Evolutionary conservation across 208 protist species (phyloP).

Genomic region (Crithidia bombi): DNA sequence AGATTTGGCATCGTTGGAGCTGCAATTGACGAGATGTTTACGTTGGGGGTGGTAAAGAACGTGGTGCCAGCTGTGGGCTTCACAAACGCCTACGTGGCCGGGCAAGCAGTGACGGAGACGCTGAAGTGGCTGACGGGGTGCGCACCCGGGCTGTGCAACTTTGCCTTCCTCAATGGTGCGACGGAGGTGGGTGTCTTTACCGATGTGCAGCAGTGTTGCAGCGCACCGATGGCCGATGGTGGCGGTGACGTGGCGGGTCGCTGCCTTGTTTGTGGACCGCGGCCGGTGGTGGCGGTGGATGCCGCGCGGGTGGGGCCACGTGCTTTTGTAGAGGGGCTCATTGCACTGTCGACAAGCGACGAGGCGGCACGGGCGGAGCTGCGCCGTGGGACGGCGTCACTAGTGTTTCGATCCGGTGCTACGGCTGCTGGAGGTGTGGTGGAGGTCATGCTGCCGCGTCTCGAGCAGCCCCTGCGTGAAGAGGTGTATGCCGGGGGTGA

Average conservation of each 20-base stretch:
- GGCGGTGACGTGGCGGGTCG: conserved; percentile 24
- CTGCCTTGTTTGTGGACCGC: conserved; percentile 72
- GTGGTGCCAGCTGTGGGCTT: conserved; percentile 99
- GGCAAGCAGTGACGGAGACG: conserved; percentile 91
- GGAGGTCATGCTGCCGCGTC: conserved; percentile 8
- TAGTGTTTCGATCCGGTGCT: conserved; percentile 7
- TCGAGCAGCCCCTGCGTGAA: neutral
- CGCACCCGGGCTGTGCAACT: conserved; percentile 88
- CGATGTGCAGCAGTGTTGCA: conserved; percentile 28
- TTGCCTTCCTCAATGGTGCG: conserved; percentile 93
- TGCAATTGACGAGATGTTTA: conserved; percentile 88
- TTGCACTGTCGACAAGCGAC: conserved; percentile 15
- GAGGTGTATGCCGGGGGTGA: neutral
- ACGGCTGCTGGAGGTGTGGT: neutral
- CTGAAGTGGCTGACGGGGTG: conserved; percentile 93
- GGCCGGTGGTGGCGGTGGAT: conserved; percentile 39
- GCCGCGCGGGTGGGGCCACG: conserved; percentile 19
- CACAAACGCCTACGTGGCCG: conserved; percentile 97
- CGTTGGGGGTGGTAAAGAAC: conserved; percentile 97
- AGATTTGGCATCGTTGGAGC: conserved; percentile 92
- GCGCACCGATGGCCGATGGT: conserved; percentile 18
- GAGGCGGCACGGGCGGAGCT: conserved; percentile 3
- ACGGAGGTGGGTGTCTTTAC: conserved; percentile 36
- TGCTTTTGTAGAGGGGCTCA: conserved; percentile 26
- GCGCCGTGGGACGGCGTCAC: conserved; percentile 7